phyloP scores from a whole-genome alignment of 2,329 filamentous ascomycete genomes.

The Pyrenochaeta sp. region DNA sequence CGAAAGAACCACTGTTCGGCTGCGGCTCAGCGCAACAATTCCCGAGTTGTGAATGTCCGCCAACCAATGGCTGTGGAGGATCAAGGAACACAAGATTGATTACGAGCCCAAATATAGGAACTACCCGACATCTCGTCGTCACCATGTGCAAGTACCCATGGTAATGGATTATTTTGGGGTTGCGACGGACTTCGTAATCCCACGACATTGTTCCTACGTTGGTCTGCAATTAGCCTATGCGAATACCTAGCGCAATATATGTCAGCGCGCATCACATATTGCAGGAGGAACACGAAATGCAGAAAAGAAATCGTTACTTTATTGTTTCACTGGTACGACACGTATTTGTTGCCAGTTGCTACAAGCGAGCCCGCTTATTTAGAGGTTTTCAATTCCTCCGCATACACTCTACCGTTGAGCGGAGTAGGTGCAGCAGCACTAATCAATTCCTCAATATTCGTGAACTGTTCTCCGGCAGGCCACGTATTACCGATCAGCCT shows the following conservation, averaged over 20 bases:
- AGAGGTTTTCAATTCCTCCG: too few species aligned
- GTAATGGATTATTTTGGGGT: background rate
- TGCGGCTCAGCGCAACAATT: background rate
- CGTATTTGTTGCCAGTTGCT: too few species aligned
- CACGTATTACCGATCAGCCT: too few species aligned
- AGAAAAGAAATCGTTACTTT: background rate
- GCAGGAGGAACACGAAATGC: background rate
- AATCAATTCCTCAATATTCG: too few species aligned
- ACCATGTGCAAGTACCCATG: background rate
- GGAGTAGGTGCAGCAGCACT: too few species aligned
- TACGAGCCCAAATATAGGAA: background rate
- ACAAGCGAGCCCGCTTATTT: too few species aligned
- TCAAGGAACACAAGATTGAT: background rate
- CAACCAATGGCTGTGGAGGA: background rate
- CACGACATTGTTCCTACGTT: background rate
- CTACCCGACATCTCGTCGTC: background rate
- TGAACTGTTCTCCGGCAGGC: too few species aligned
- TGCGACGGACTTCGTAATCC: background rate
- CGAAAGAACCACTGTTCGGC: background rate
- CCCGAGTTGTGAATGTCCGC: too few species aligned
- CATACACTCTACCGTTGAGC: too few species aligned
- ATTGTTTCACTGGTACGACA: too few species aligned
- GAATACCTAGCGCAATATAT: background rate
- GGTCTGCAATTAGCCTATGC: slow-evolving; percentile 7
- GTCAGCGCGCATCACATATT: background rate